Evolutionary conservation across 2,329 filamentous ascomycete species (phyloP).

Genomic region (Aspergillus arachidicola): DNA sequence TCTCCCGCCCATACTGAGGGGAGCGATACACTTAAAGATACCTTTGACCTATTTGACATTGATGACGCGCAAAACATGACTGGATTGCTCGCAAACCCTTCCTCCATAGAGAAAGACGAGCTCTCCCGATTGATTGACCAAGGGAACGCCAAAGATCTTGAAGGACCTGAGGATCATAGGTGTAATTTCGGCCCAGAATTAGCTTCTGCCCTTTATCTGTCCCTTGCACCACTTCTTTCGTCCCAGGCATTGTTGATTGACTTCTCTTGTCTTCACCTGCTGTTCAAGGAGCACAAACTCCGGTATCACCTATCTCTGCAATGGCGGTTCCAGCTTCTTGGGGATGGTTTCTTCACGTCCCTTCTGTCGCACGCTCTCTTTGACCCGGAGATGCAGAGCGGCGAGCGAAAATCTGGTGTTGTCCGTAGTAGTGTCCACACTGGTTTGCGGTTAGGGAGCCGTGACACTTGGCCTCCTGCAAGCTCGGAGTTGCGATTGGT

Average conservation of each 20-base stretch:
- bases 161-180: conserved; percentile 15
- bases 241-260: conserved; percentile 78
- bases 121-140: conserved; percentile 33
- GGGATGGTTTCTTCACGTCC: conserved; percentile 80
- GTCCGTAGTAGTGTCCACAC: conserved; percentile 71
- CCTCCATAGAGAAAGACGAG: conserved; percentile 30
- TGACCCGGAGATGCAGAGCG: conserved; percentile 76
- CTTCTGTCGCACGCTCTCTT: conserved; percentile 82
- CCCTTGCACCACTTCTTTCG: conserved; percentile 72
- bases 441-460: conserved; percentile 78
- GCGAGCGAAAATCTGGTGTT: conserved; percentile 71
- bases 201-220: conserved; percentile 63
- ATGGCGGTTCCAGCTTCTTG: conserved; percentile 78
- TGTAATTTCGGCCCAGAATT: conserved; percentile 43
- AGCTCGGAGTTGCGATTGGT: conserved; percentile 90
- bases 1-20: neutral
- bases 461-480: conserved; percentile 87
- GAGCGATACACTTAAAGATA: conserved; percentile 18
- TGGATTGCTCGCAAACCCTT: conserved; percentile 26
- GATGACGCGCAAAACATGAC: conserved; percentile 30
- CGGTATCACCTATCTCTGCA: conserved; percentile 74
- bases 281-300: conserved; percentile 75
- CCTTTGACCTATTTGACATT: conserved; percentile 41
- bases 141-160: conserved; percentile 21
- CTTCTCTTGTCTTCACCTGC: conserved; percentile 71